Percentiles rank a stretch among this genome's conserved stretches.
Evolutionary conservation across 768 basidiomycete genomes (phyloP).

Genomic region (Kwoniella shandongensis): DNA sequence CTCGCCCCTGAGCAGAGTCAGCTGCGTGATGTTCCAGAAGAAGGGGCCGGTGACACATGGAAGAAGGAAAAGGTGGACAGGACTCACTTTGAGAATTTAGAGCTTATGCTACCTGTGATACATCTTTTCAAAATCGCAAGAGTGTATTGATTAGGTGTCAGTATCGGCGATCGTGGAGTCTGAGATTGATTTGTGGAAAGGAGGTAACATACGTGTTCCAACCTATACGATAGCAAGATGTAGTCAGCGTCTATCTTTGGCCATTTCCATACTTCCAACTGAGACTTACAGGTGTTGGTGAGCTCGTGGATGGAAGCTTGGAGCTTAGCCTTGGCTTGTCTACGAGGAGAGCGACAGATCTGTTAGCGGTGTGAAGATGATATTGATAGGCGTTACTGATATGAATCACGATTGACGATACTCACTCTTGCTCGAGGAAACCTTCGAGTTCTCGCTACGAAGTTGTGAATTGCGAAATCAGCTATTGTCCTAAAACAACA

Average conservation of each 20-base stretch:
- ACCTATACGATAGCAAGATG: neutral
- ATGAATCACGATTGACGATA: too few species aligned
- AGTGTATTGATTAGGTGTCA: neutral
- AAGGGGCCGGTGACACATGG: neutral
- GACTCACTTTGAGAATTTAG: conserved; percentile 64
- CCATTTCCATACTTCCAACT: neutral
- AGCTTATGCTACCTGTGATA: conserved; percentile 73
- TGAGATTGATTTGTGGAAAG: too few species aligned
- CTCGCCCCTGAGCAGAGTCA: conserved; percentile 61
- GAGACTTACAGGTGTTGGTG: conserved; percentile 74
- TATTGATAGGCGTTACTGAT: too few species aligned
- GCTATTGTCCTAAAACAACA: too few species aligned
- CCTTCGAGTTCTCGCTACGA: conserved; percentile 73
- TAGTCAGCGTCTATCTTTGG: conserved; percentile 9
- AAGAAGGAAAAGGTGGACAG: conserved; percentile 13
- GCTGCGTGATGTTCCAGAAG: too few species aligned
- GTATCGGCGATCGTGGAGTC: neutral
- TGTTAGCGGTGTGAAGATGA: too few species aligned
- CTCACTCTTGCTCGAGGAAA: conserved; percentile 71
- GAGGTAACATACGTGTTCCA: conserved; percentile 21
- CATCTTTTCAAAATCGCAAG: too few species aligned
- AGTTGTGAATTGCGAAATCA: conserved; percentile 3
- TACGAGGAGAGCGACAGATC: conserved; percentile 8
- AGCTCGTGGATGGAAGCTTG: conserved; percentile 70
- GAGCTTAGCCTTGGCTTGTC: conserved; percentile 70